A percentile compares a stretch with the other conserved stretches of the same genome.
phyloP scores from a whole-genome alignment of 2,329 filamentous ascomycete species.

The Raffaelea ambrosiae region DNA sequence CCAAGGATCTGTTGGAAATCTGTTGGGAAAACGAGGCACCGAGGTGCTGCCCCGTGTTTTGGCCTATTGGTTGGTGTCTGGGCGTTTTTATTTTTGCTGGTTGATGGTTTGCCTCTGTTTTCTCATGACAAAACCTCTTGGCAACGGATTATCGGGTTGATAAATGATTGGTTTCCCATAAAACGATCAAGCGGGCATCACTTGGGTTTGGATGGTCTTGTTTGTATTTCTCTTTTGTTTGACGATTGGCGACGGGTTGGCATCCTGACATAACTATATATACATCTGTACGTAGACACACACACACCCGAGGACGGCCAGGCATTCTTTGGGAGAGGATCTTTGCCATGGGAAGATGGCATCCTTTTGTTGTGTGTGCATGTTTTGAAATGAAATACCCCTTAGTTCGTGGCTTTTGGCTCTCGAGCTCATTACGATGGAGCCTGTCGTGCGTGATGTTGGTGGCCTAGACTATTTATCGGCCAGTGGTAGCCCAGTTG shows the following conservation, averaged over 20 bases:
- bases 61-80: background rate
- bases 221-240: too few relatives aligned
- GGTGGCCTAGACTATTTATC: too few relatives aligned
- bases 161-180: background rate
- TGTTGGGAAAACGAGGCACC: background rate
- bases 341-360: background rate
- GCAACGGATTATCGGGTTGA: too few relatives aligned
- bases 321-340: background rate
- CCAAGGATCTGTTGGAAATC: background rate
- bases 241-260: too few relatives aligned
- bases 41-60: background rate
- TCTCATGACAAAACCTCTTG: background rate
- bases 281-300: background rate
- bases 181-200: too few relatives aligned
- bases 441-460: too few relatives aligned
- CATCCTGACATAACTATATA: background rate
- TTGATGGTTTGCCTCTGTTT: background rate
- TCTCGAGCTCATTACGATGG: too few relatives aligned
- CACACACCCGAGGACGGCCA: background rate
- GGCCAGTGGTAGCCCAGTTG: too few relatives aligned
- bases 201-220: too few relatives aligned
- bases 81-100: background rate
- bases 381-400: background rate
- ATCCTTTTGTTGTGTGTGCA: background rate
- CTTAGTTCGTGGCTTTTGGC: background rate